These are phyloP conservation scores for Thelephora ganbajun DNA, from an alignment of 768 basidiomycete genomes.

Conservation along the genomic window DNA sequence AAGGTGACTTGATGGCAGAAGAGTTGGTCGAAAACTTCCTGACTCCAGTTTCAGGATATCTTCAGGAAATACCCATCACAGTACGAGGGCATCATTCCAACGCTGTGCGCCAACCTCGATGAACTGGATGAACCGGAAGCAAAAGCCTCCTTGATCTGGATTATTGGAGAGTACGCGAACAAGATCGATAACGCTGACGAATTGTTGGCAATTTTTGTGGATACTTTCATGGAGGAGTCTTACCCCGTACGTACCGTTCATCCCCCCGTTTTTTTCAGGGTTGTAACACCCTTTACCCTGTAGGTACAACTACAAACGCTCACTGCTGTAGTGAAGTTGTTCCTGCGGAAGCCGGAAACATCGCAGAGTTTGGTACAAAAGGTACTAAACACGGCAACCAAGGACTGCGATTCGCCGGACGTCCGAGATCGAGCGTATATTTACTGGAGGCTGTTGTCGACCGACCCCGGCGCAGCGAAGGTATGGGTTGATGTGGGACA, in stretches of 20 bases:
- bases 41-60: conserved; percentile 53
- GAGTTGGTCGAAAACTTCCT: not conserved
- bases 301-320: conserved; percentile 61
- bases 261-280: not conserved
- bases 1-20: conserved; percentile 41
- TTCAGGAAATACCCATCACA: conserved; percentile 95
- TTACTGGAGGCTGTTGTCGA: conserved; percentile 91
- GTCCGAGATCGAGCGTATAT: conserved; percentile 96
- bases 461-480: conserved; percentile 92
- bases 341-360: conserved; percentile 86
- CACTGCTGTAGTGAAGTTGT: conserved; percentile 94
- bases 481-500: conserved; percentile 23
- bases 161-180: conserved; percentile 95
- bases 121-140: conserved; percentile 97
- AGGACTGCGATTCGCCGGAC: conserved; percentile 93
- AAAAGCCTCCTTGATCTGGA: conserved; percentile 97
- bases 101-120: conserved; percentile 86
- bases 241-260: conserved; percentile 50
- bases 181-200: conserved; percentile 97
- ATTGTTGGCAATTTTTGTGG: conserved; percentile 78
- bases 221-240: conserved; percentile 86
- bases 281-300: not conserved
- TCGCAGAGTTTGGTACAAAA: conserved; percentile 86
- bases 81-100: conserved; percentile 95
- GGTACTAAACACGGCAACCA: conserved; percentile 89